Percentiles rank a stretch among this genome's conserved stretches.
Conservation (phyloP, 2,329 filamentous ascomycete genomes). For the Fonsecaea nubica region DNA sequence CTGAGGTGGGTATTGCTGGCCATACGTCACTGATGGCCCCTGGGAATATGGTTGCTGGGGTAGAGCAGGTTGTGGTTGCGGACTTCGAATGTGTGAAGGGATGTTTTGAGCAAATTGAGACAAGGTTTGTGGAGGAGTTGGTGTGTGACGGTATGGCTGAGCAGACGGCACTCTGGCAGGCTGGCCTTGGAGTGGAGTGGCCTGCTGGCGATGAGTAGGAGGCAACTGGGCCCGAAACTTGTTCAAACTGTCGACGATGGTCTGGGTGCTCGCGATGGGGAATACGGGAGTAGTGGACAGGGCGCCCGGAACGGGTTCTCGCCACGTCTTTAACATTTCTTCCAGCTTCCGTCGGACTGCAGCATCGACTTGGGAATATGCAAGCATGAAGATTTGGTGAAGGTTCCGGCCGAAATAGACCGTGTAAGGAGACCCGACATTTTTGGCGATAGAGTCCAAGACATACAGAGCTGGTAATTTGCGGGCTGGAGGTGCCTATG, state of each 20-base stretch:
- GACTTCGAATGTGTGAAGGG: slow-evolving; percentile 30
- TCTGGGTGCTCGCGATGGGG: slow-evolving; percentile 80
- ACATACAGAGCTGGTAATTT: slow-evolving; percentile 97
- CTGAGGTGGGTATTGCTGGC: slow-evolving; percentile 21
- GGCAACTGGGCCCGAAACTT: slow-evolving; percentile 71
- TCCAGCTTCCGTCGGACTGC: slow-evolving; percentile 88
- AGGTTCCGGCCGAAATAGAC: slow-evolving; percentile 91
- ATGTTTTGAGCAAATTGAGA: slow-evolving; percentile 24
- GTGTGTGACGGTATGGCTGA: slow-evolving; percentile 51
- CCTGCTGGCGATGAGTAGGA: slow-evolving; percentile 59
- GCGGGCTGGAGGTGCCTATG: slow-evolving; percentile 80
- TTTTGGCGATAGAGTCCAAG: slow-evolving; percentile 97
- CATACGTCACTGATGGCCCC: slow-evolving; percentile 34
- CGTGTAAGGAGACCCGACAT: slow-evolving; percentile 96
- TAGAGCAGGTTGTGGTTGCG: slow-evolving; percentile 28
- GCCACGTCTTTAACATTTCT: slow-evolving; percentile 97
- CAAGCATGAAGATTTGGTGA: slow-evolving; percentile 94
- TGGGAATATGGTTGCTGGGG: slow-evolving; percentile 44
- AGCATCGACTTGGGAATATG: slow-evolving; percentile 86
- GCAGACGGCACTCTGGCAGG: slow-evolving; percentile 60
- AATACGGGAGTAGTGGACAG: slow-evolving; percentile 94
- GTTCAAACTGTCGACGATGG: slow-evolving; percentile 92
- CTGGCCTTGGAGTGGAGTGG: slow-evolving; percentile 48
- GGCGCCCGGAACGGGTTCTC: slow-evolving; percentile 92
- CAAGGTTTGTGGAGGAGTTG: slow-evolving; percentile 38